phyloP scores from a whole-genome alignment of 768 basidiomycete species.

The Tubosaeta sp. region DNA sequence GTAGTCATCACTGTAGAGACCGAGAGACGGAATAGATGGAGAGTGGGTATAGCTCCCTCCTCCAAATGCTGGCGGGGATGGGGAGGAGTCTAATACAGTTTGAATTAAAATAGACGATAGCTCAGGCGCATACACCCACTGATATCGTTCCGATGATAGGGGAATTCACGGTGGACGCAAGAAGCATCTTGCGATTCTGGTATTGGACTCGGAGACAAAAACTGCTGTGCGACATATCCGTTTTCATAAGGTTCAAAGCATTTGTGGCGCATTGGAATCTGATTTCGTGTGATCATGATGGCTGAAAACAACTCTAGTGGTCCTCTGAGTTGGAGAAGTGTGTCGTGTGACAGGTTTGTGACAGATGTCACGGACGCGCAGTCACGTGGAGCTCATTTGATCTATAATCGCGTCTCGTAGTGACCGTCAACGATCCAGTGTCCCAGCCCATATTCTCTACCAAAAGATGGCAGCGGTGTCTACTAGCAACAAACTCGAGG shows the following conservation, averaged over 20 bases:
- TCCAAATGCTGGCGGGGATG: constrained; percentile 32
- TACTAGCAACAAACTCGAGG: constrained; percentile 54
- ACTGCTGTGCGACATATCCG: background rate
- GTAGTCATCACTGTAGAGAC: background rate
- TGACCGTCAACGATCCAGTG: background rate
- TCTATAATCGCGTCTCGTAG: constrained; percentile 4
- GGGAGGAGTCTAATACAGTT: constrained; percentile 32
- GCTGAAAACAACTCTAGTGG: constrained; percentile 1
- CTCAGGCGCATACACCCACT: constrained; percentile 27
- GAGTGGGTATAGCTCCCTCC: constrained; percentile 1
- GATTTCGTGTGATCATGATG: constrained; percentile 13
- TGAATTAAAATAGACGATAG: constrained; percentile 6
- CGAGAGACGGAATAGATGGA: background rate
- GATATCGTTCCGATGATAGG: constrained; percentile 7
- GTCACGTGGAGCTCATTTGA: constrained; percentile 21
- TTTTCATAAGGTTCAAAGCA: background rate
- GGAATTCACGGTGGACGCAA: constrained; percentile 2
- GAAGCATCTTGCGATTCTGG: constrained; percentile 4
- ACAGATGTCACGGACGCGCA: constrained; percentile 19
- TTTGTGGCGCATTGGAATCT: background rate
- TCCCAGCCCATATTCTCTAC: constrained; percentile 10
- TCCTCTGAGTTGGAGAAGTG: background rate
- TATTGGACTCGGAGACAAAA: constrained; percentile 4
- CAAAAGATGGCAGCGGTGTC: constrained; percentile 31
- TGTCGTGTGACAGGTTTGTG: constrained; percentile 11